Percentiles rank a stretch among this genome's conserved stretches.
Conservation (phyloP, 371 early-diverging fungal genomes). For the Funneliformis caledonium region DNA sequence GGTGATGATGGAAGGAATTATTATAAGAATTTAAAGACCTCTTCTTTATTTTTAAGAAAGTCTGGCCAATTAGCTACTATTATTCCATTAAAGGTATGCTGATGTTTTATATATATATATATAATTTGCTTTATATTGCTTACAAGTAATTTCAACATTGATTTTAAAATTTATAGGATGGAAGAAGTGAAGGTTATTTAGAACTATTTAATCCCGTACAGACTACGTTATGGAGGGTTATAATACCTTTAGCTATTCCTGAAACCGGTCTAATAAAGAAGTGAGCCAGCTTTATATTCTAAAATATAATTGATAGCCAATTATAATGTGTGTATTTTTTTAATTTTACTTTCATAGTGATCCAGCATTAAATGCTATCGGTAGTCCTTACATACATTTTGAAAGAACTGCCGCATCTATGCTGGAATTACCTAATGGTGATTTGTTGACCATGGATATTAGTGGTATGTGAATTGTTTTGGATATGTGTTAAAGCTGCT, state of each 20-base stretch:
- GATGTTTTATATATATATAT: neutral
- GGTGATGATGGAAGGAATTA: constrained; percentile 18
- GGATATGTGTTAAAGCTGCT: neutral
- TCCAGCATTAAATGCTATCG: neutral
- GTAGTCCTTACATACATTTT: constrained; percentile 56
- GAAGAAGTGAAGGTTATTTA: constrained; percentile 64
- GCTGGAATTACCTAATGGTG: constrained; percentile 69
- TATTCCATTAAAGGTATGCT: constrained; percentile 45
- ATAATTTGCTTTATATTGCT: neutral
- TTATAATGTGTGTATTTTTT: neutral
- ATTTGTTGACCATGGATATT: constrained; percentile 70
- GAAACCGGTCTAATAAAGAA: constrained; percentile 33
- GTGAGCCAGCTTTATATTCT: neutral
- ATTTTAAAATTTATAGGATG: constrained; percentile 50
- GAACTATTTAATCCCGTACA: constrained; percentile 64
- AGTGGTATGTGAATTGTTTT: constrained; percentile 2
- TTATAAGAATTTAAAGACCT: constrained; percentile 14
- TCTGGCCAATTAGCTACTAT: constrained; percentile 40
- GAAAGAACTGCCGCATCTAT: constrained; percentile 61
- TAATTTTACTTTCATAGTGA: neutral
- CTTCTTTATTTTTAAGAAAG: neutral
- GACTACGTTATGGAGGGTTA: constrained; percentile 64
- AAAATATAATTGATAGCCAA: too few relatives aligned
- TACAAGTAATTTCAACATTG: neutral
- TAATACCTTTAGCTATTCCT: constrained; percentile 62